These are phyloP conservation scores for Cryoendolithus antarcticus DNA, from an alignment of 2,329 filamentous ascomycete genomes.

Conservation along the genomic window DNA sequence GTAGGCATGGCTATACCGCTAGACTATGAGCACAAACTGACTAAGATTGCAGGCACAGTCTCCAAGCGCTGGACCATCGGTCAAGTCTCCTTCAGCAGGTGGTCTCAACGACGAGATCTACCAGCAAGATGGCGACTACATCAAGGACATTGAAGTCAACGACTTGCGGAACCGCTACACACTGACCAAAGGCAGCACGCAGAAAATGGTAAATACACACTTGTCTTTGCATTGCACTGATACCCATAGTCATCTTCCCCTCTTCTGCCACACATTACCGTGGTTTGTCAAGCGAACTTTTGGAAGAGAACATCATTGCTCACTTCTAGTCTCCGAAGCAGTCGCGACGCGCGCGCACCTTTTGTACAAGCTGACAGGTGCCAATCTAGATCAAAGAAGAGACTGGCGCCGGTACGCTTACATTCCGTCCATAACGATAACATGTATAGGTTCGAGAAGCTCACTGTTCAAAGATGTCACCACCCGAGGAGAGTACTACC, in stretches of 20 bases:
- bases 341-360: constrained; percentile 32
- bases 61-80: constrained; percentile 33
- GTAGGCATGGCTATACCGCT: constrained; percentile 27
- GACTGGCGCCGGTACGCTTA: constrained; percentile 94
- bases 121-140: constrained; percentile 91
- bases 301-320: constrained; percentile 32
- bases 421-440: constrained; percentile 33
- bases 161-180: constrained; percentile 93
- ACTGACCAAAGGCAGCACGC: constrained; percentile 90
- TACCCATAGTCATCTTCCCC: constrained; percentile 42
- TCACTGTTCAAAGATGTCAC: constrained; percentile 86
- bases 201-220: constrained; percentile 96
- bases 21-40: too few relatives aligned
- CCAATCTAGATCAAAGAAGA: constrained; percentile 98
- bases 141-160: constrained; percentile 98
- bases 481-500: constrained; percentile 89
- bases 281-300: constrained; percentile 21
- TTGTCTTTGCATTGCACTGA: constrained; percentile 52
- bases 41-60: constrained; percentile 10
- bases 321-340: constrained; percentile 30
- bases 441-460: constrained; percentile 40
- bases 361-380: constrained; percentile 94
- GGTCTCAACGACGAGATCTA: constrained; percentile 81
- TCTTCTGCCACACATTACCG: constrained; percentile 18
- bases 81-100: constrained; percentile 42